Conservation (phyloP, 164 flowering plant genomes). For the Saururus chinensis region DNA sequence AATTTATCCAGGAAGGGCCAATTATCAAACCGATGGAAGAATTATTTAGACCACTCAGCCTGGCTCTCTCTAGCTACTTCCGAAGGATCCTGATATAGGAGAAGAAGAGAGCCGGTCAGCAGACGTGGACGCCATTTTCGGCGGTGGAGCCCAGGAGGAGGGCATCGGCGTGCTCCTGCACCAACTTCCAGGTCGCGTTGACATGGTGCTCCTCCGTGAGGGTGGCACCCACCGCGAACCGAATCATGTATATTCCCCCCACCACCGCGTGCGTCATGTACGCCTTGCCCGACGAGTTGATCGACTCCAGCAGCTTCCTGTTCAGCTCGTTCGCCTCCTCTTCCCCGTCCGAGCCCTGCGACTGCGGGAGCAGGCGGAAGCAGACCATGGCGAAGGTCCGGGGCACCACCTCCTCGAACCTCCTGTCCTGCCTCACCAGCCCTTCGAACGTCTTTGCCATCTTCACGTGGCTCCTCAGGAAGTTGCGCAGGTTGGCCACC, state of each 20-base stretch:
- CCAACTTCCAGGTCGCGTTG: constrained; percentile 9
- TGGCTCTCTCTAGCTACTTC: too few species aligned
- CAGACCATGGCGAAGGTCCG: constrained; percentile 47
- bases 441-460: constrained; percentile 54
- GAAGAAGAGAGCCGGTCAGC: too few species aligned
- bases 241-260: constrained; percentile 11
- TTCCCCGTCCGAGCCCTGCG: neutral
- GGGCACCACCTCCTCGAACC: constrained; percentile 57
- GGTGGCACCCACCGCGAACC: constrained; percentile 12
- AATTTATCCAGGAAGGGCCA: too few species aligned
- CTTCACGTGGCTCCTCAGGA: constrained; percentile 37
- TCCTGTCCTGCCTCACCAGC: constrained; percentile 28
- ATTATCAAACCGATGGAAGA: too few species aligned
- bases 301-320: constrained; percentile 6
- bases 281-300: constrained; percentile 8
- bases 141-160: neutral
- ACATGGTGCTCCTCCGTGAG: constrained; percentile 13
- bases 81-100: too few species aligned
- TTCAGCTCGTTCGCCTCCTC: constrained; percentile 19
- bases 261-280: constrained; percentile 16
- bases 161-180: constrained; percentile 13
- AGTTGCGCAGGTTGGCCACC: constrained; percentile 28
- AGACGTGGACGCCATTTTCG: neutral
- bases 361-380: constrained; percentile 26
- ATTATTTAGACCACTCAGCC: too few species aligned